Evolutionary conservation across 805 yeast species (phyloP), one percentile per base, ranked within the genome.

Genomic region (Kluyveromyces starmeri): DNA sequence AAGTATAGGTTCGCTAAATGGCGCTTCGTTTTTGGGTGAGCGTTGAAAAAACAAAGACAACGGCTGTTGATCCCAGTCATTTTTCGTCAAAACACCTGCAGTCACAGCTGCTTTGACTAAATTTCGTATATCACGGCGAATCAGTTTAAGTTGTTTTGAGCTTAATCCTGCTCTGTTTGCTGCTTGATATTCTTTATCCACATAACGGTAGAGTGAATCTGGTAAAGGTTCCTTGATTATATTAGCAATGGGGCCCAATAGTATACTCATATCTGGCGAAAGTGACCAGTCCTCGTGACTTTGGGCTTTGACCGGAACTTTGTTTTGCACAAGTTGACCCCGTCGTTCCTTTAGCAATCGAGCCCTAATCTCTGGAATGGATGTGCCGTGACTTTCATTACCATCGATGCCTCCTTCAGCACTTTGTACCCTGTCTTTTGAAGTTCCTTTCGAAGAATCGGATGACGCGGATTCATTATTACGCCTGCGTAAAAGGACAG

Each of bases 401-500:
- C n/a, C n/a, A n/a, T n/a, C n/a, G n/a, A n/a, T n/a, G n/a, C n/a
- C n/a, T n/a, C n/a, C n/a, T n/a, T n/a, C n/a, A n/a, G n/a, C n/a
- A n/a, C n/a, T n/a, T n/a, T n/a, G n/a, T n/a, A n/a, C n/a, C n/a
- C n/a, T n/a, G n/a, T n/a, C n/a, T n/a, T n/a, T n/a, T n/a, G n/a
- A n/a, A n/a, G n/a, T n/a, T n/a, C n/a, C n/a, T n/a, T n/a, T n/a
- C n/a, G n/a, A n/a, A n/a, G n/a, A 31, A 11, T 27, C 38, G 15
- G 34, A 11, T 2, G 37, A n/a, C 16, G 20, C 12, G 9, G 31
- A 21, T 5, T 7, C 25, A 23, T 29, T 37, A 32, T 37, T 40
- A 7, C 35, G 23, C 18, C 40, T 36, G 4, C 58, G 55, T 31
- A 53, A 28, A 7, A 32, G 28, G 27, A 51, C 28, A 5, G 58